phyloP scores from a whole-genome alignment of 1,139 yeast genomes.

The Hemisphaericaspora subhashii region DNA sequence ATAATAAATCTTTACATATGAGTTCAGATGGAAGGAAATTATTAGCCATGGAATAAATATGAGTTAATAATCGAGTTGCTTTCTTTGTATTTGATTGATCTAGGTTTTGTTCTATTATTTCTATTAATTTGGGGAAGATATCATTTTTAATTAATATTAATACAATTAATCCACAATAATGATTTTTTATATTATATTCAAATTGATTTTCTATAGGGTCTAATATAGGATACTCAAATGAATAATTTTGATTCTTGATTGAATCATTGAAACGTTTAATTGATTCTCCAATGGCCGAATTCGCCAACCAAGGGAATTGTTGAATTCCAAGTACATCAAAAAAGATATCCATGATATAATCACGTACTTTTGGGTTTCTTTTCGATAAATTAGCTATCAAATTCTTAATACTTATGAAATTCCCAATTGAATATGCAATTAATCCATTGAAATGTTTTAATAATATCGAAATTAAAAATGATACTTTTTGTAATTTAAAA shows the following conservation, averaged over 20 bases:
- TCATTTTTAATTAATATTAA: slow-evolving; percentile 56
- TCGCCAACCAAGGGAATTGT: slow-evolving; percentile 57
- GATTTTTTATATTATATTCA: slow-evolving; percentile 40
- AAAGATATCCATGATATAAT: slow-evolving; percentile 67
- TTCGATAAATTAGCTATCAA: slow-evolving; percentile 63
- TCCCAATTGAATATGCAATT: slow-evolving; percentile 59
- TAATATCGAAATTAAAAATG: slow-evolving; percentile 59
- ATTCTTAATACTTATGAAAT: slow-evolving; percentile 57
- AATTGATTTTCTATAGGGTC: slow-evolving; percentile 13
- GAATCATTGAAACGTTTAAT: slow-evolving; percentile 17
- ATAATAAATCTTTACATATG: slow-evolving; percentile 14
- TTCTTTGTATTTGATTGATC: slow-evolving; percentile 53
- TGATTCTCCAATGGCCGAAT: slow-evolving; percentile 35
- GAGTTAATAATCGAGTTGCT: slow-evolving; percentile 63
- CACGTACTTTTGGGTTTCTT: slow-evolving; percentile 57
- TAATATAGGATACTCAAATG: slow-evolving; percentile 10
- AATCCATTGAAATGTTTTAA: slow-evolving; percentile 80
- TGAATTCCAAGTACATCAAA: slow-evolving; percentile 65
- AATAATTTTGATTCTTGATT: slow-evolving; percentile 2
- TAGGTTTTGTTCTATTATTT: slow-evolving; percentile 47
- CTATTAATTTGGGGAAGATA: slow-evolving; percentile 49
- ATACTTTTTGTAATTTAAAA: slow-evolving; percentile 55
- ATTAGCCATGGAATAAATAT: slow-evolving; percentile 56
- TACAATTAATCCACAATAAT: slow-evolving; percentile 62
- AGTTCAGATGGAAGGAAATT: slow-evolving; percentile 50